Evolutionary conservation across 495 filamentous ascomycete genomes (phyloP), one percentile per base, ranked within the genome.

Genomic region (Geopyxis carbonaria): DNA sequence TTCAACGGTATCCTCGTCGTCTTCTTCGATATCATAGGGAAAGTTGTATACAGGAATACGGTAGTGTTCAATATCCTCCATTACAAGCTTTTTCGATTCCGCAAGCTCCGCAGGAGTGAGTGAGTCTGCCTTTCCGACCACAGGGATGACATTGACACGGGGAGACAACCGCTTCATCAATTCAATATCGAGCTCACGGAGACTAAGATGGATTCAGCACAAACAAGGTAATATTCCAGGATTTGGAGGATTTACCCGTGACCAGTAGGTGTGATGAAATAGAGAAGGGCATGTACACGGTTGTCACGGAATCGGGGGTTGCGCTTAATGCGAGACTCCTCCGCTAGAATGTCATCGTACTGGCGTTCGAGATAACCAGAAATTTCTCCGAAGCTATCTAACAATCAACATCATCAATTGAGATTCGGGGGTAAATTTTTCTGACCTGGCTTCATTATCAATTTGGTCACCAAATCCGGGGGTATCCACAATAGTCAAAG

Each of bases 41-140:
- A 97, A 97, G 72, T 97, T 97, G 75, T 97, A 97, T 49, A 97
- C 91, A 25, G 89, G 89, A 52, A 97, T 97, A 59, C 89, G 81
- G 70, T 97, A 97, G 63, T 97, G 89, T 60, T 97, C 89, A 47
- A 97, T 97, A 56, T 97, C 89, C 66, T 97, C 89, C 91, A 97
- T 97, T 53, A 97, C 85, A 36, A 97, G 69, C 67, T 94, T 95
- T 73, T 97, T 97, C 27, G 87, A 94, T 61, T 97, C 91, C 40
- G 89, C 89, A 39, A 95, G 74, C 64, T 97, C 89, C 36, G 80
- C 78, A 31, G 91, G 91, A 33, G 89, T 97, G 41, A 97, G 78
- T 20, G 89, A 86, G 57, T 97, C 89, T 55, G 89, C 89, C 60
- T 94, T 93, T 57, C 89, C 89, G 57, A 97, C 93, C 42, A 97